Percentiles rank a stretch among this genome's conserved stretches.
phyloP scores from a whole-genome alignment of 148 eudicot genomes.

The Diospyros kaki region DNA sequence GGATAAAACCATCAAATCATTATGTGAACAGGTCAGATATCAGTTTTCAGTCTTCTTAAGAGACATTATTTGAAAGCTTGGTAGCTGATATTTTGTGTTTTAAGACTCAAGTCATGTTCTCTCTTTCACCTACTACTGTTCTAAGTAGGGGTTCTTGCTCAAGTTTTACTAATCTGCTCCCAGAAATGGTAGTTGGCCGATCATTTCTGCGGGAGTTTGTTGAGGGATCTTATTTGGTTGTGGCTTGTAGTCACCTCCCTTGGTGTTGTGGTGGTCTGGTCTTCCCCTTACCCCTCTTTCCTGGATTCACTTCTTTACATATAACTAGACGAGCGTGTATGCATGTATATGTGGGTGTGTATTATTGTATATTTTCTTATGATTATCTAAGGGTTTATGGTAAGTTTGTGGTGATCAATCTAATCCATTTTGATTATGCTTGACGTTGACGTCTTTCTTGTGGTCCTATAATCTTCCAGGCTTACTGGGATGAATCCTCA shows the following conservation, averaged over 20 bases:
- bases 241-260: too few species aligned
- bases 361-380: not conserved
- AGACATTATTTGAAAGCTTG: not conserved
- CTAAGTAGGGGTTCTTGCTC: too few species aligned
- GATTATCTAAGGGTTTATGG: not conserved
- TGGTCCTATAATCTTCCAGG: slow-evolving; percentile 30
- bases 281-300: not conserved
- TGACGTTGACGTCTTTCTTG: not conserved
- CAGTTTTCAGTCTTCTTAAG: not conserved
- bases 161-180: too few species aligned
- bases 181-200: too few species aligned
- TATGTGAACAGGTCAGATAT: not conserved
- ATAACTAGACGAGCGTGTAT: not conserved
- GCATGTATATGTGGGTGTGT: not conserved
- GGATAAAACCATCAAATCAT: not conserved
- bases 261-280: too few species aligned
- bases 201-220: too few species aligned
- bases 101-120: too few species aligned
- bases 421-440: not conserved
- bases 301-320: not conserved
- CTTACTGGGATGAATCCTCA: slow-evolving; percentile 78
- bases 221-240: too few species aligned
- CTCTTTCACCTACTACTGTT: too few species aligned
- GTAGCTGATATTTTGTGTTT: too few species aligned
- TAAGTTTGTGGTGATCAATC: not conserved